Percentiles rank a stretch among this genome's conserved stretches.
These are phyloP conservation scores for Dryas integrifolia DNA, from an alignment of 331 rosid species.

Conservation along the genomic window DNA sequence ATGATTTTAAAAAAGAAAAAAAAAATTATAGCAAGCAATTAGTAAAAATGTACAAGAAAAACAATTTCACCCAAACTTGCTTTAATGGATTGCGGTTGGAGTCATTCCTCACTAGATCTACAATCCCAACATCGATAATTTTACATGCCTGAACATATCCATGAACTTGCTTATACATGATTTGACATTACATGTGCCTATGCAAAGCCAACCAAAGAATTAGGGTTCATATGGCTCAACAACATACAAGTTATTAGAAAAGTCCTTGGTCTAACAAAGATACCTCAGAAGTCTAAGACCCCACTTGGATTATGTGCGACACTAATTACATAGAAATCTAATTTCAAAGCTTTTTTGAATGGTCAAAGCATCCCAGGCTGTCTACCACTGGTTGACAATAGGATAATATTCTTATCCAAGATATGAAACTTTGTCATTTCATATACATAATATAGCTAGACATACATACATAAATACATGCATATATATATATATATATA, in stretches of 20 bases:
- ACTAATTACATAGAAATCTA: constrained; percentile 2
- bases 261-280: constrained; percentile 10
- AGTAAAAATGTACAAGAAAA: not conserved
- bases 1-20: not conserved
- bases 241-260: not conserved
- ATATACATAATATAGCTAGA: not conserved
- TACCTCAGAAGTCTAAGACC: constrained; percentile 5
- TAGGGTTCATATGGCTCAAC: constrained; percentile 2
- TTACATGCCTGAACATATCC: not conserved
- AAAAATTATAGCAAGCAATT: not conserved
- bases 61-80: not conserved
- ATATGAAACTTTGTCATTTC: not conserved
- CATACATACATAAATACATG: not conserved
- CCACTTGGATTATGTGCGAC: constrained; percentile 3
- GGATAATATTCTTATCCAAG: not conserved
- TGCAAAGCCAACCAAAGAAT: constrained; percentile 3
- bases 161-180: not conserved
- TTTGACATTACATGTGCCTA: not conserved
- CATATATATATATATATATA: not conserved
- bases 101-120: not conserved
- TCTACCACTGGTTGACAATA: constrained; percentile 19
- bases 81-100: not conserved
- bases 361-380: constrained; percentile 20
- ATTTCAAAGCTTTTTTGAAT: constrained; percentile 7
- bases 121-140: not conserved